Conservation (phyloP, 768 basidiomycete genomes). For the Tulasnella sp. region DNA sequence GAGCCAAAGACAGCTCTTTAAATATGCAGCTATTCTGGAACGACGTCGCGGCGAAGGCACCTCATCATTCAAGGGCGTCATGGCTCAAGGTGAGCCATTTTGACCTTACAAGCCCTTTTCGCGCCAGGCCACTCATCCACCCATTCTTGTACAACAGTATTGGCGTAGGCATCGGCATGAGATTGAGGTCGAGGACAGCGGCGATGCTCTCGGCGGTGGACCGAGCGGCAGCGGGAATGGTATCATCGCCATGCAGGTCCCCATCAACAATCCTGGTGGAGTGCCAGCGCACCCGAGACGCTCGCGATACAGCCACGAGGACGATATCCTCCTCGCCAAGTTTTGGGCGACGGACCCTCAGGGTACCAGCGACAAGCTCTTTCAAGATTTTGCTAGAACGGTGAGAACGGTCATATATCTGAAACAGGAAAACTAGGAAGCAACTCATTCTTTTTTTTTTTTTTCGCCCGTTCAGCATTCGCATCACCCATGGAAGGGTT, state of each 20-base stretch:
- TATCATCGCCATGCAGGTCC: constrained; percentile 27
- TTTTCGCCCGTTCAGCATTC: constrained; percentile 44
- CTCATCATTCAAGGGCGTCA: constrained; percentile 82
- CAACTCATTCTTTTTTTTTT: not conserved
- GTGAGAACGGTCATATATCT: constrained; percentile 38
- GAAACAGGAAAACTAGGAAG: not conserved
- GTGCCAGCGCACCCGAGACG: constrained; percentile 56
- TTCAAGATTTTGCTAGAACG: constrained; percentile 63
- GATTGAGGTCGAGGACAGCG: constrained; percentile 48
- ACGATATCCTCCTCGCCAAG: constrained; percentile 68
- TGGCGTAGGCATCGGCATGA: constrained; percentile 85
- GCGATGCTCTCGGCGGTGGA: not conserved
- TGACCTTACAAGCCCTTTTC: not conserved
- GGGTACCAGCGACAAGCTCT: constrained; percentile 74
- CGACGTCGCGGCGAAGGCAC: constrained; percentile 66
- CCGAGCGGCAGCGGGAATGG: not conserved
- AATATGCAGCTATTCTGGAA: constrained; percentile 74
- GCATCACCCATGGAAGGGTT: constrained; percentile 89
- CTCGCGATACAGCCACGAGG: constrained; percentile 69
- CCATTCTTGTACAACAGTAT: constrained; percentile 29
- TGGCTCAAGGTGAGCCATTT: constrained; percentile 57
- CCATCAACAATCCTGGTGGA: constrained; percentile 41
- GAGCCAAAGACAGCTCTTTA: constrained; percentile 25
- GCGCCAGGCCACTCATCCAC: not conserved
- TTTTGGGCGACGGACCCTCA: constrained; percentile 63